These are phyloP conservation scores for Candida cerambycidarum DNA, from an alignment of 805 yeast genomes.

Conservation along the genomic window DNA sequence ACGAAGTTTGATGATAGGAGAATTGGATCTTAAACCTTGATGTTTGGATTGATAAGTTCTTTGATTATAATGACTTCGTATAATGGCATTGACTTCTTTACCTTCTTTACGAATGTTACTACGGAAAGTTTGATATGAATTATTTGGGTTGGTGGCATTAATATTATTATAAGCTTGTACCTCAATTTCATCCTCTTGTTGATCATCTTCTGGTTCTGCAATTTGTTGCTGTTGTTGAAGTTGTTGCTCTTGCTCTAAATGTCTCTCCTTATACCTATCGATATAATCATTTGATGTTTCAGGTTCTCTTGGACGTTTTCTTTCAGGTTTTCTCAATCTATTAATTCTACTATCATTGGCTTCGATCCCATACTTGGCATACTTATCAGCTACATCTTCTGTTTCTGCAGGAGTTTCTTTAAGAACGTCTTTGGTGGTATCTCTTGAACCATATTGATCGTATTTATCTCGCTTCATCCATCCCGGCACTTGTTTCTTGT, in stretches of 20 bases:
- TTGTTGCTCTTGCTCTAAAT: background rate
- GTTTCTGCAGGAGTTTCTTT: background rate
- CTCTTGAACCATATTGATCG: constrained; percentile 38
- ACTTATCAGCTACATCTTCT: constrained; percentile 2
- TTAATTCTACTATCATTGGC: constrained; percentile 8
- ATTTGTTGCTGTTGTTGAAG: background rate
- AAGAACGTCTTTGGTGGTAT: constrained; percentile 4
- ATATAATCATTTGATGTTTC: background rate
- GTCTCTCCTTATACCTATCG: constrained; percentile 5
- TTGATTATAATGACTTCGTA: constrained; percentile 82
- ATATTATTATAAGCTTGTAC: constrained; percentile 20
- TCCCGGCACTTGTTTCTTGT: constrained; percentile 30
- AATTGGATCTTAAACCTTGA: constrained; percentile 60
- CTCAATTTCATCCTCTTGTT: constrained; percentile 1
- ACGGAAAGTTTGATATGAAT: constrained; percentile 33
- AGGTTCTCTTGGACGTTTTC: constrained; percentile 2
- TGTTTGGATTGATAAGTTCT: constrained; percentile 68
- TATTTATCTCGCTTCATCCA: constrained; percentile 41
- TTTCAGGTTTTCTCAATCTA: constrained; percentile 7
- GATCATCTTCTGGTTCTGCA: constrained; percentile 1
- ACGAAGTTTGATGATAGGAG: constrained; percentile 83
- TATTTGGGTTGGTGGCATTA: constrained; percentile 24
- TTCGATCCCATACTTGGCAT: constrained; percentile 7
- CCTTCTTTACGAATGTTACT: constrained; percentile 34
- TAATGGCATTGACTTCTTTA: constrained; percentile 60